Conservation (phyloP, 169 alveolate genomes). For the Pseudocohnilembus persalinus region DNA sequence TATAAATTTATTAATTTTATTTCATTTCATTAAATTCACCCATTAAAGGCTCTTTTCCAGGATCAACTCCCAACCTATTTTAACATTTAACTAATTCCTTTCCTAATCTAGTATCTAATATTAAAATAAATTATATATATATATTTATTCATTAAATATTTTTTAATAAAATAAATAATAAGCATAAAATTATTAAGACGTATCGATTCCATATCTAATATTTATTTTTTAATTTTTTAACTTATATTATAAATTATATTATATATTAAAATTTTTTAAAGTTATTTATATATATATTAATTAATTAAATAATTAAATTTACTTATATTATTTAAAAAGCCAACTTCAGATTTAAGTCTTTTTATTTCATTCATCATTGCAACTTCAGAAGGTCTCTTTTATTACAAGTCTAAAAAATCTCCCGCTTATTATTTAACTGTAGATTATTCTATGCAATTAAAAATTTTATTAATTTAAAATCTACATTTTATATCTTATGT, state of each 20-base stretch:
- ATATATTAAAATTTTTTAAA: no score
- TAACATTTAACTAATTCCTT: conserved; percentile 22
- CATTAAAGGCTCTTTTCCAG: neutral
- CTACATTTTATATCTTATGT: no score
- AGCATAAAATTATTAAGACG: no score
- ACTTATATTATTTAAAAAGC: conserved; percentile 21
- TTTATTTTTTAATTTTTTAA: no score
- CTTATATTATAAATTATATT: no score
- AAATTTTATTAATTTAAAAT: no score
- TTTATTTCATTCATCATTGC: conserved; percentile 9
- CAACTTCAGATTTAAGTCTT: conserved; percentile 10
- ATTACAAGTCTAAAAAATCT: neutral
- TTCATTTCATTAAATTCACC: neutral
- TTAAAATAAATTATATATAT: neutral
- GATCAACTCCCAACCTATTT: neutral
- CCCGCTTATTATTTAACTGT: neutral
- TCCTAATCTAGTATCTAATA: conserved; percentile 20
- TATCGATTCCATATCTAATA: no score
- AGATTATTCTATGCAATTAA: neutral
- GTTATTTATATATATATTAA: no score
- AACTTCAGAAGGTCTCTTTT: conserved; percentile 14
- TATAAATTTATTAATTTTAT: no score
- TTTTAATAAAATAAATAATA: no score
- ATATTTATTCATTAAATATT: no score
- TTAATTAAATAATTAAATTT: no score